Percentiles rank a stretch among this genome's conserved stretches.
These are phyloP conservation scores for Pythium utonaiense DNA, from an alignment of 352 stramenopile species.

Conservation along the genomic window DNA sequence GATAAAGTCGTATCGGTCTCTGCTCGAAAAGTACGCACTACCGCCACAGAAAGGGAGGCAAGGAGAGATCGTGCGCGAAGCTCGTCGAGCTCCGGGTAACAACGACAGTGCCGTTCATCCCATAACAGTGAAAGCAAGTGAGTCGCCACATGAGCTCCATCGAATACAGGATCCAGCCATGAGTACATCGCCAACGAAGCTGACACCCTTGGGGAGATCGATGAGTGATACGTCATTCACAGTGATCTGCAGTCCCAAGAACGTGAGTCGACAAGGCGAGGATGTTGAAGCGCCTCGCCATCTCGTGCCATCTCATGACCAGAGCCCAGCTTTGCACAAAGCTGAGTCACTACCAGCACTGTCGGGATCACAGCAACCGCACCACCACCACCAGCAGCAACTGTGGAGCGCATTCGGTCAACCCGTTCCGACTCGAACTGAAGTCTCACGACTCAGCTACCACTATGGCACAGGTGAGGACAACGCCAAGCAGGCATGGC, in stretches of 20 bases:
- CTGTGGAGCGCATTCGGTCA: background rate
- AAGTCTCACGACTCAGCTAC: background rate
- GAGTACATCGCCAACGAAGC: constrained; percentile 1
- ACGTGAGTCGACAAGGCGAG: background rate
- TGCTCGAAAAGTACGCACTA: constrained; percentile 17
- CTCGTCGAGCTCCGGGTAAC: background rate
- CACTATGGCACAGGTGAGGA: background rate
- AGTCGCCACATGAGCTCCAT: background rate
- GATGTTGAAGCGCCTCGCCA: background rate
- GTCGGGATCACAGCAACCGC: background rate
- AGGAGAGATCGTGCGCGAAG: background rate
- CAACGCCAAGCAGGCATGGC: background rate
- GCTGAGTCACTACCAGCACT: background rate
- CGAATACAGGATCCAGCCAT: background rate
- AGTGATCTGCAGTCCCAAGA: background rate
- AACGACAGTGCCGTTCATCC: background rate
- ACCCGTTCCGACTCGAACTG: background rate
- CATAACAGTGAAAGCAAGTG: background rate
- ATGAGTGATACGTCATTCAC: background rate
- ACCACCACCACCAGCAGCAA: background rate
- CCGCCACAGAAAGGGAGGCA: background rate
- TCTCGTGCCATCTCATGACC: background rate
- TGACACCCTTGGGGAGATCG: background rate
- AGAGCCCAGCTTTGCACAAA: background rate
- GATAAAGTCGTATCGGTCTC: constrained; percentile 11